Percentiles rank a stretch among this genome's conserved stretches.
Evolutionary conservation across 371 early-diverging fungal species (phyloP).

Genomic region (Syncephalastrum contaminatum): DNA sequence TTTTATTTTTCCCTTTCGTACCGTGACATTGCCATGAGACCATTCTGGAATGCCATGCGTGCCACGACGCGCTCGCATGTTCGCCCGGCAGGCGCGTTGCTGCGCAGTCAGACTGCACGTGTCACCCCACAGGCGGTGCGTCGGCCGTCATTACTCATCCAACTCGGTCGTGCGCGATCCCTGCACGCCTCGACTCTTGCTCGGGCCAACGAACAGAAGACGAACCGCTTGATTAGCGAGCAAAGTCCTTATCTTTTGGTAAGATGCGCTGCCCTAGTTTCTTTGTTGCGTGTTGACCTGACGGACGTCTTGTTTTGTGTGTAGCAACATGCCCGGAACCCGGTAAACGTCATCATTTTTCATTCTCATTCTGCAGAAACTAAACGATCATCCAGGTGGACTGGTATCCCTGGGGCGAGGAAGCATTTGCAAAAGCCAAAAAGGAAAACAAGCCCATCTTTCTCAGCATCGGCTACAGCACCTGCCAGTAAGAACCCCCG

Average conservation of each 20-base stretch:
- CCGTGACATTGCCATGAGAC: too few species aligned
- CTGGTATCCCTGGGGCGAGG: constrained; percentile 74
- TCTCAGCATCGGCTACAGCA: constrained; percentile 66
- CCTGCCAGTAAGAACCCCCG: constrained; percentile 52
- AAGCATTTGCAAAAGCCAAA: constrained; percentile 58
- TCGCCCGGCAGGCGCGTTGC: too few species aligned
- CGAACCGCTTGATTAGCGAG: constrained; percentile 7
- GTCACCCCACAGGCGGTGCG: not conserved
- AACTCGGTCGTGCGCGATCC: too few species aligned
- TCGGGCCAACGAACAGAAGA: not conserved
- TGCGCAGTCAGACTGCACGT: too few species aligned
- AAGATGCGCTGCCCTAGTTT: not conserved
- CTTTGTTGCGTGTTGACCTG: not conserved
- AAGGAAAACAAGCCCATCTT: constrained; percentile 63
- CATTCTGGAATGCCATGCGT: too few species aligned
- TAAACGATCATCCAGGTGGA: constrained; percentile 39
- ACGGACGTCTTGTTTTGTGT: not conserved
- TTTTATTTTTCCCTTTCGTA: too few species aligned
- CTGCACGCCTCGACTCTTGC: too few species aligned
- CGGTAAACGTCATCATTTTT: constrained; percentile 3
- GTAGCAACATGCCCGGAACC: constrained; percentile 16
- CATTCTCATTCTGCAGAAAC: not conserved
- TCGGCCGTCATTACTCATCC: too few species aligned
- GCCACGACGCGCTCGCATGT: too few species aligned
- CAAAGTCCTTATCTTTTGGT: constrained; percentile 17